These are phyloP conservation scores for Cyberlindnera subsufficiens DNA, from an alignment of 805 yeast genomes.

Conservation along the genomic window DNA sequence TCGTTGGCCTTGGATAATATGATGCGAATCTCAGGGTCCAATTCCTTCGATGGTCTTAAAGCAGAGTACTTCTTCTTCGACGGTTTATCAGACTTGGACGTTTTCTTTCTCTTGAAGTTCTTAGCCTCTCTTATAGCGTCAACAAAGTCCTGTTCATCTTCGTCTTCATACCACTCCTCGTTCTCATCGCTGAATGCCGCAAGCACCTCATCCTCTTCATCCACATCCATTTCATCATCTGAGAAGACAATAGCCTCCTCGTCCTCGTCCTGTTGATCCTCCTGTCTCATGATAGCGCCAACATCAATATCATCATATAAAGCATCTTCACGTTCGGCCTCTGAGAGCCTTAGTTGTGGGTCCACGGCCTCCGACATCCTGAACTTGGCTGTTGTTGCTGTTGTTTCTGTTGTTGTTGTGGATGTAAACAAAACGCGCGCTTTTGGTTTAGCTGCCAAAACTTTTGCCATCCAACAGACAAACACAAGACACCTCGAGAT, in stretches of 20 bases:
- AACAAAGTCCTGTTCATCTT: constrained; percentile 40
- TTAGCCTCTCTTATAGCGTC: constrained; percentile 65
- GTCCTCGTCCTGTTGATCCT: constrained; percentile 10
- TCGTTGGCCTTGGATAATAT: constrained; percentile 71
- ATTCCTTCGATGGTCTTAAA: constrained; percentile 30
- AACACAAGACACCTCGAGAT: no score
- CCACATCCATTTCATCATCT: constrained; percentile 12
- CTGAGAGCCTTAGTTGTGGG: constrained; percentile 2
- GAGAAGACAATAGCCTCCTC: background rate
- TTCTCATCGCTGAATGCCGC: constrained; percentile 31
- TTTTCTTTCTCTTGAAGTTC: constrained; percentile 47
- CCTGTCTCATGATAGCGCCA: constrained; percentile 17
- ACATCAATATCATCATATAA: constrained; percentile 29
- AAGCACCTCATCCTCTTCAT: constrained; percentile 25
- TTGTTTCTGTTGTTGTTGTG: background rate
- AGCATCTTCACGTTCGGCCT: constrained; percentile 2
- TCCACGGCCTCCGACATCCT: constrained; percentile 7
- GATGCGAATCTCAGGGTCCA: constrained; percentile 69
- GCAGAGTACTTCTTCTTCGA: constrained; percentile 27
- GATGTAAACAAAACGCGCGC: background rate
- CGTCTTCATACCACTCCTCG: constrained; percentile 31
- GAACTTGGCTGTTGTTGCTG: background rate
- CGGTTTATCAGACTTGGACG: constrained; percentile 12
- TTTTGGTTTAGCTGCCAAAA: background rate
- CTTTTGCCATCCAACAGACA: background rate